phyloP scores from a whole-genome alignment of 2,329 filamentous ascomycete species.

The Coniochaeta hoffmannii region DNA sequence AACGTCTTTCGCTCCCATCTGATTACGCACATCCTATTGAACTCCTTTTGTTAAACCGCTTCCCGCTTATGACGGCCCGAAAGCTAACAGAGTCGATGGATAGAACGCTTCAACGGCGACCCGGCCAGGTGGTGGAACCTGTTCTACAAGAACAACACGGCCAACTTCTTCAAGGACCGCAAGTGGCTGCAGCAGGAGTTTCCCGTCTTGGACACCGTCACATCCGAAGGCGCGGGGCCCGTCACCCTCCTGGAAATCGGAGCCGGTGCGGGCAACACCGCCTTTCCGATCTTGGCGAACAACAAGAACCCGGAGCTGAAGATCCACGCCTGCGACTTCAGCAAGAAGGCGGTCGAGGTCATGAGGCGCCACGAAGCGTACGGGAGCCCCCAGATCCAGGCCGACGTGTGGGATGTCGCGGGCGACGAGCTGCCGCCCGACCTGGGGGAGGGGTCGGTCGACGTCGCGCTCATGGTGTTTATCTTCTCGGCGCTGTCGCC shows the following conservation, averaged over 20 bases:
- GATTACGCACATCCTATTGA: conserved; percentile 27
- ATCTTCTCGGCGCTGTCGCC: conserved; percentile 92
- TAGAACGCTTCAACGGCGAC: conserved; percentile 76
- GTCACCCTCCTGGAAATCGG: conserved; percentile 80
- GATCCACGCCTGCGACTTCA: conserved; percentile 94
- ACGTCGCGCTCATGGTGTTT: conserved; percentile 92
- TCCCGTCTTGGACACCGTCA: conserved; percentile 73
- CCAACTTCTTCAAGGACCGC: conserved; percentile 97
- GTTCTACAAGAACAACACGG: conserved; percentile 96
- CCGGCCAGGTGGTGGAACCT: conserved; percentile 97
- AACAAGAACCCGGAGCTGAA: conserved; percentile 78
- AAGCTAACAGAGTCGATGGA: conserved; percentile 5
- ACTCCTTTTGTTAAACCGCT: conserved; percentile 7
- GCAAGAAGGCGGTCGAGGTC: conserved; percentile 87
- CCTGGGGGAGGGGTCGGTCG: conserved; percentile 70
- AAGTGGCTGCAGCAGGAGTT: conserved; percentile 98
- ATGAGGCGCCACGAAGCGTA: conserved; percentile 79
- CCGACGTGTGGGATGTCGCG: conserved; percentile 92
- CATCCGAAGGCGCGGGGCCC: conserved; percentile 59
- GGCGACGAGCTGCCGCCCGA: conserved; percentile 67
- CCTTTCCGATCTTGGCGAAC: conserved; percentile 78
- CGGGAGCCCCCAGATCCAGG: conserved; percentile 58
- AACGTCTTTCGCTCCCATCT: conserved; percentile 69
- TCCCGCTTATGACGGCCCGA: not conserved
- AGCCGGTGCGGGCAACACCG: conserved; percentile 92